Evolutionary conservation across 202 grass and related monocot species (phyloP).

Genomic region (Eragrostis tef): DNA sequence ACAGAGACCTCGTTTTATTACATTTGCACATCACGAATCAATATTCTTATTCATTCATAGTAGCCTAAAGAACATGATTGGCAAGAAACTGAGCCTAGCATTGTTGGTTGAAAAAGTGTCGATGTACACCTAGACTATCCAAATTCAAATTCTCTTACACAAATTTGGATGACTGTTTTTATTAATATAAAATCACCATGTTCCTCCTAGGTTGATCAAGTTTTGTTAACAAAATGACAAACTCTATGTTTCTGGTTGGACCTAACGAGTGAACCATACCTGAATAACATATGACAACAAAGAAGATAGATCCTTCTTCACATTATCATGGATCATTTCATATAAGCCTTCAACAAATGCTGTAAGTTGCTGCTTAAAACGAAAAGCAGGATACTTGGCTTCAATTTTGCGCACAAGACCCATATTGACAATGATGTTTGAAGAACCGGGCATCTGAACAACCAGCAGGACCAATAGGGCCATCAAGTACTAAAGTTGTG

Average conservation of each 20-base stretch:
- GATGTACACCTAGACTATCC: too few species aligned
- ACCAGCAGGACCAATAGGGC: background rate
- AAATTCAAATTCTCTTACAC: too few species aligned
- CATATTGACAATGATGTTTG: conserved; percentile 69
- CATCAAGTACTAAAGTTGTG: conserved; percentile 32
- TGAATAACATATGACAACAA: conserved; percentile 76
- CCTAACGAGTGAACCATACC: too few species aligned
- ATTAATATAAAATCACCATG: too few species aligned
- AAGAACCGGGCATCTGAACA: conserved; percentile 67
- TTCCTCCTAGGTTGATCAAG: background rate
- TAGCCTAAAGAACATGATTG: too few species aligned
- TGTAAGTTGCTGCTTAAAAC: conserved; percentile 95
- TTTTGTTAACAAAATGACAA: background rate
- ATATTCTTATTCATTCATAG: too few species aligned
- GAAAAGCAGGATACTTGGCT: conserved; percentile 95
- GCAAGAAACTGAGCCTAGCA: too few species aligned
- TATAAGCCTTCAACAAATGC: conserved; percentile 89
- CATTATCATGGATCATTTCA: conserved; percentile 75
- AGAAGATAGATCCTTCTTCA: conserved; percentile 78
- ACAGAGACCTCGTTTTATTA: conserved; percentile 7
- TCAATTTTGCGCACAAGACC: conserved; percentile 67
- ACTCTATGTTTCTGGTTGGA: conserved; percentile 12
- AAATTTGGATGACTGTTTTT: too few species aligned
- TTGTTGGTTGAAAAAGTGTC: too few species aligned
- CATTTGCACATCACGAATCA: too few species aligned